Conservation (phyloP, 1,284 basidiomycete genomes). For the Stereum hirsutum region DNA sequence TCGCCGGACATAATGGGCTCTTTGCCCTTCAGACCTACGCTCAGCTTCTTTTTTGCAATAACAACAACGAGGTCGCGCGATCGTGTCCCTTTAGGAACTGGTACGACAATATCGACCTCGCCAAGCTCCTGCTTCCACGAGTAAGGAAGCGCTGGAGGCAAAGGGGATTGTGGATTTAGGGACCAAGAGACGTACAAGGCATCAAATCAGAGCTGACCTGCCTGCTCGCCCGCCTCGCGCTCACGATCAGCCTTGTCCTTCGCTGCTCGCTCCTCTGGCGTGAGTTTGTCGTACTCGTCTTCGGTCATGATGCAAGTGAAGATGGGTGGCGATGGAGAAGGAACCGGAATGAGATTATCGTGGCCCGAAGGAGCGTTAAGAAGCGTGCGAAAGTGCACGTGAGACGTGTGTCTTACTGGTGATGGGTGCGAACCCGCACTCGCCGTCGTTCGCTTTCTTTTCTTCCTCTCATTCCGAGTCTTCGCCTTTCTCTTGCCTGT, state of each 20-base stretch:
- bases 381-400: conserved; percentile 2
- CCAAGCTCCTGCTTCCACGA: conserved; percentile 87
- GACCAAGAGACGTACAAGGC: conserved; percentile 10
- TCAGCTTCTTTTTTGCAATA: conserved; percentile 78
- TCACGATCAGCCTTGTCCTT: conserved; percentile 63
- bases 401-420: not conserved
- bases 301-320: conserved; percentile 29
- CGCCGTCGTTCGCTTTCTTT: no score
- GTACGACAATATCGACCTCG: conserved; percentile 78
- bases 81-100: conserved; percentile 83
- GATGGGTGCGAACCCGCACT: not conserved
- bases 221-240: conserved; percentile 77
- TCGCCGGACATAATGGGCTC: conserved; percentile 86
- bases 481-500: conserved; percentile 5
- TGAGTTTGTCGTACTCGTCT: conserved; percentile 70
- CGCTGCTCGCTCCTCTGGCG: conserved; percentile 66
- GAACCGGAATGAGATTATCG: no score
- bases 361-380: no score
- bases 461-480: not conserved
- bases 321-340: no score
- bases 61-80: conserved; percentile 69
- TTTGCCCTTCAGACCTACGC: conserved; percentile 79
- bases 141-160: conserved; percentile 74
- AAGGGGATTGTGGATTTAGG: conserved; percentile 14
- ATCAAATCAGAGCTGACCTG: conserved; percentile 43